Percentiles rank a stretch among this genome's conserved stretches.
These are phyloP conservation scores for Calonectria pseudoturangicola DNA, from an alignment of 2,329 filamentous ascomycete species.

Conservation along the genomic window DNA sequence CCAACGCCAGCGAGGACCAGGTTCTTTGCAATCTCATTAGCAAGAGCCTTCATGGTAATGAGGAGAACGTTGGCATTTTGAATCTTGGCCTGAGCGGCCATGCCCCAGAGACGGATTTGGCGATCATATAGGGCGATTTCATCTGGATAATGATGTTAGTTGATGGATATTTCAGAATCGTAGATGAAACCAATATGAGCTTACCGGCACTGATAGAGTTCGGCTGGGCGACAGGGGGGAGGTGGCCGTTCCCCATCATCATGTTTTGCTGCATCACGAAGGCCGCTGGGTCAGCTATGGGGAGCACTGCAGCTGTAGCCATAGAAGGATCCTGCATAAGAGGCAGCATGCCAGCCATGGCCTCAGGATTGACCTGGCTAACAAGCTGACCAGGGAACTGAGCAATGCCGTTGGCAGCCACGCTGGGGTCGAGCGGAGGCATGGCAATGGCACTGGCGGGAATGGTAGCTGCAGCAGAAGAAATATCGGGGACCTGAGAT, in stretches of 20 bases:
- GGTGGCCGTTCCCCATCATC: slow-evolving; percentile 57
- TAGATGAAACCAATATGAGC: slow-evolving; percentile 24
- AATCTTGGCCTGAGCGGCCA: slow-evolving; percentile 94
- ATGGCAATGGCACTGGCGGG: slow-evolving; percentile 27
- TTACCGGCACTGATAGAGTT: slow-evolving; percentile 61
- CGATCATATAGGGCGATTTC: slow-evolving; percentile 98
- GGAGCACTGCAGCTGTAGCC: slow-evolving; percentile 51
- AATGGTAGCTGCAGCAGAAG: slow-evolving; percentile 25
- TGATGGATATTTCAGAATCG: background rate
- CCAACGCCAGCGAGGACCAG: slow-evolving; percentile 94
- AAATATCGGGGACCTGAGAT: slow-evolving; percentile 43
- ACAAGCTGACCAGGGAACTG: slow-evolving; percentile 49
- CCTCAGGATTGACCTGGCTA: slow-evolving; percentile 50
- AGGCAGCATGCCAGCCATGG: slow-evolving; percentile 52
- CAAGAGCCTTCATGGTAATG: slow-evolving; percentile 89
- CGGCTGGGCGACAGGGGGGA: slow-evolving; percentile 45
- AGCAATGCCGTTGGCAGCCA: slow-evolving; percentile 44
- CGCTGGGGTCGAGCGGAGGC: slow-evolving; percentile 37
- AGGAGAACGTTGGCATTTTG: slow-evolving; percentile 92
- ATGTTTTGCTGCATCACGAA: slow-evolving; percentile 57
- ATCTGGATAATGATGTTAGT: slow-evolving; percentile 70
- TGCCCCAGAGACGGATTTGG: slow-evolving; percentile 97
- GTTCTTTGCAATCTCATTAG: slow-evolving; percentile 97
- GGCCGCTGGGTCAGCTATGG: slow-evolving; percentile 52
- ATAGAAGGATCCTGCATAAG: slow-evolving; percentile 54